phyloP scores from a whole-genome alignment of 23 red algal species.

The Gracilaria domingensis region DNA sequence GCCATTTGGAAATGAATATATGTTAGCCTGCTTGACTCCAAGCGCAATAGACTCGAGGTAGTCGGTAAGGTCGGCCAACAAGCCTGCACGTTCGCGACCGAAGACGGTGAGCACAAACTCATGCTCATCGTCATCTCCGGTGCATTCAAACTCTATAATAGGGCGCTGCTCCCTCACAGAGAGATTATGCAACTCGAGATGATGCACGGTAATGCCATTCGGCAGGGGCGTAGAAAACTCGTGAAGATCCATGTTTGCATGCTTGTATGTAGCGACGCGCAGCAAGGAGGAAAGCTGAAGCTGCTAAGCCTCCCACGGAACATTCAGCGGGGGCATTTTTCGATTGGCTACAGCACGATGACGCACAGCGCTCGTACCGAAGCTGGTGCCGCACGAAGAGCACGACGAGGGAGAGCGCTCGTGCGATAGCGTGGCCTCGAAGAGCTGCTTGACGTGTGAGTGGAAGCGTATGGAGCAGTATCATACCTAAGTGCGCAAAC shows the following conservation, averaged over 20 bases:
- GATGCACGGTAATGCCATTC: slow-evolving; percentile 84
- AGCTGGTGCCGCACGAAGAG: neutral
- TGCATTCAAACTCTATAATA: slow-evolving; percentile 82
- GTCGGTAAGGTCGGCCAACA: slow-evolving; percentile 92
- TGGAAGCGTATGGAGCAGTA: too few relatives aligned
- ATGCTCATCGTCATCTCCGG: slow-evolving; percentile 49
- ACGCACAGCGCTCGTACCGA: neutral
- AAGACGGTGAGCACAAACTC: slow-evolving; percentile 89
- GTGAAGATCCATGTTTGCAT: slow-evolving; percentile 30
- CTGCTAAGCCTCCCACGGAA: neutral
- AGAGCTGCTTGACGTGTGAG: neutral
- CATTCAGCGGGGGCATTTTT: neutral
- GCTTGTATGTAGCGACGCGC: neutral
- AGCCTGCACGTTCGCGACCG: slow-evolving; percentile 78
- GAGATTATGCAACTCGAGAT: slow-evolving; percentile 88
- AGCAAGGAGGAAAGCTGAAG: neutral
- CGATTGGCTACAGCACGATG: neutral
- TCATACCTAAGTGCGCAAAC: too few relatives aligned
- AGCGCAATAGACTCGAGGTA: slow-evolving; percentile 75
- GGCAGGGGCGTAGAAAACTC: slow-evolving; percentile 70
- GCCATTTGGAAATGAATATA: slow-evolving; percentile 91
- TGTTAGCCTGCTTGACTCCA: slow-evolving; percentile 77
- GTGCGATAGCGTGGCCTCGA: neutral
- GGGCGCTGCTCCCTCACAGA: slow-evolving; percentile 79
- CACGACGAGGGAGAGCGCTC: neutral